These are phyloP conservation scores for Lipomyces starkeyi DNA, from an alignment of 805 yeast genomes.

Conservation along the genomic window DNA sequence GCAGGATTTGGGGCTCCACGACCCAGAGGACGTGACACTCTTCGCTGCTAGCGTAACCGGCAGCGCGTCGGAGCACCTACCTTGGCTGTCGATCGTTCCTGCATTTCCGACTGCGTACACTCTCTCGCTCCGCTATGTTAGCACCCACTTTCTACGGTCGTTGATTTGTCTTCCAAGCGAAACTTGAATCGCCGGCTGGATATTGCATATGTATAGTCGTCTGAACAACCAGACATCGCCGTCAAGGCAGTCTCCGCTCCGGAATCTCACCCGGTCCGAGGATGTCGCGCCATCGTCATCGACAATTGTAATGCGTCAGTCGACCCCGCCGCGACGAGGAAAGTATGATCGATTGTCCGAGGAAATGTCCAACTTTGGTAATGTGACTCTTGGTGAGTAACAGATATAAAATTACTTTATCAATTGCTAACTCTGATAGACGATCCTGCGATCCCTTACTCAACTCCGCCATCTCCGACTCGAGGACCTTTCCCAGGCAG, in stretches of 20 bases:
- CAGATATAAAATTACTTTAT: neutral
- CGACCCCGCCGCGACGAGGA: slow-evolving; percentile 8
- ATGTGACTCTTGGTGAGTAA: neutral
- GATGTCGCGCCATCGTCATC: slow-evolving; percentile 1
- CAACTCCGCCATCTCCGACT: slow-evolving; percentile 35
- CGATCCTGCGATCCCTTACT: slow-evolving; percentile 36
- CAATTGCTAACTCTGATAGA: slow-evolving; percentile 11
- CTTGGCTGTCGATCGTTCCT: neutral
- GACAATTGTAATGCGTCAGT: neutral
- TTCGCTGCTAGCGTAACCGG: neutral
- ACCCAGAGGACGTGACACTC: neutral
- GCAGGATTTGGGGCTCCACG: neutral
- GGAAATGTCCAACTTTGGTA: neutral
- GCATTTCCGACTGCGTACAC: neutral
- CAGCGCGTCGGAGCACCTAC: neutral
- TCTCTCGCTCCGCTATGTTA: neutral
- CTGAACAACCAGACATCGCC: slow-evolving; percentile 15
- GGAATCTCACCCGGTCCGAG: slow-evolving; percentile 1
- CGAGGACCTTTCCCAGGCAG: slow-evolving; percentile 16
- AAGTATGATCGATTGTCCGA: neutral
- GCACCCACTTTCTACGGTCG: neutral
- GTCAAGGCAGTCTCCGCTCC: neutral
- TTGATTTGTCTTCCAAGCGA: neutral
- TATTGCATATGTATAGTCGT: slow-evolving; percentile 8
- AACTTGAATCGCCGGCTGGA: neutral